Evolutionary conservation across 148 eudicot species (phyloP).

Genomic region (Rhododendron molle): DNA sequence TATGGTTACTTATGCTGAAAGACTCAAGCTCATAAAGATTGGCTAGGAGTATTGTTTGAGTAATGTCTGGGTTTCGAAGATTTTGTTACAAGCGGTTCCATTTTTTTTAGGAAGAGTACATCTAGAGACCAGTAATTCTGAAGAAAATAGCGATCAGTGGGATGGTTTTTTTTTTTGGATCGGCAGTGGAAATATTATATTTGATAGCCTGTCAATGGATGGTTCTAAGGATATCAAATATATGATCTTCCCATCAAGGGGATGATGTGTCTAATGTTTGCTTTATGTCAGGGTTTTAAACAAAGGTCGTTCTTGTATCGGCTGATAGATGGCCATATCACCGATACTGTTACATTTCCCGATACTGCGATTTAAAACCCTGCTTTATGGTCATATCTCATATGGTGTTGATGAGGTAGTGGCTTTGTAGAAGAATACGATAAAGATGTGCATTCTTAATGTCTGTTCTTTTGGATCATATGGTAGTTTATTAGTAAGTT

Average conservation of each 20-base stretch:
- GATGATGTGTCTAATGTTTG: background rate
- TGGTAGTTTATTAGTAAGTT: background rate
- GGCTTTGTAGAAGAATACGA: background rate
- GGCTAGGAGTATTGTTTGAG: background rate
- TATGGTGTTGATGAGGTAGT: background rate
- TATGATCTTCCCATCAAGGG: background rate
- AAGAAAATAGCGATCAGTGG: background rate
- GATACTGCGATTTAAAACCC: too few relatives aligned
- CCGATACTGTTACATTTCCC: background rate
- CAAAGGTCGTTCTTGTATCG: background rate
- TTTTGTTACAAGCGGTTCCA: background rate
- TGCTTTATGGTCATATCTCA: background rate
- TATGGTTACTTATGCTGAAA: background rate
- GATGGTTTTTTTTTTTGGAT: background rate
- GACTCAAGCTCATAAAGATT: constrained; percentile 1
- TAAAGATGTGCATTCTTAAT: background rate
- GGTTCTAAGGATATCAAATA: background rate
- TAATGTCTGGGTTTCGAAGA: background rate
- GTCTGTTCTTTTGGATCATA: background rate
- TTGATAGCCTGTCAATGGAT: background rate
- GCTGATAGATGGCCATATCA: background rate
- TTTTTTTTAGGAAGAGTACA: background rate
- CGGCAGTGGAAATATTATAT: background rate
- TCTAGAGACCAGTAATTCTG: background rate
- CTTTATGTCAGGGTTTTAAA: background rate